Evolutionary conservation across 2,329 filamentous ascomycete species (phyloP).

Genomic region (Tolypocladium amazonense): DNA sequence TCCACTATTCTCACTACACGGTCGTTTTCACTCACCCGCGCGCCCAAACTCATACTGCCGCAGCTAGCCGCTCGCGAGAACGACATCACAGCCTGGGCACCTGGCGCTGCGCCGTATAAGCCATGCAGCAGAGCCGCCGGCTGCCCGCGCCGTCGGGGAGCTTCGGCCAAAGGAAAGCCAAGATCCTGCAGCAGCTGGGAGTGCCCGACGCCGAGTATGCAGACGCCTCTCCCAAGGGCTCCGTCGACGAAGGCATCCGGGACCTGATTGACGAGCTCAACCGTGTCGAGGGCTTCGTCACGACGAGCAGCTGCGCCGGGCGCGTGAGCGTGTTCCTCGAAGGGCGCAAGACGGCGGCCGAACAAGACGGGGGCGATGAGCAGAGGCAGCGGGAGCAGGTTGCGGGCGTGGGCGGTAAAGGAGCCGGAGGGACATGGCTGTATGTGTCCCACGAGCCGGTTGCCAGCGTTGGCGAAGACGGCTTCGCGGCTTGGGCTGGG

Average conservation of each 20-base stretch:
- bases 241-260: slow-evolving; percentile 68
- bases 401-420: slow-evolving; percentile 71
- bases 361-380: slow-evolving; percentile 8
- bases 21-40: neutral
- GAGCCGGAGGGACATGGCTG: slow-evolving; percentile 73
- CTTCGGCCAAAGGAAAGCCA: slow-evolving; percentile 55
- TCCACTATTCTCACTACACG: neutral
- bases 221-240: slow-evolving; percentile 82
- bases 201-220: slow-evolving; percentile 61
- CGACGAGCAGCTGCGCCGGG: slow-evolving; percentile 88
- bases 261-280: slow-evolving; percentile 75
- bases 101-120: neutral
- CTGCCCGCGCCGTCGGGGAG: slow-evolving; percentile 19
- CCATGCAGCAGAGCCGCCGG: slow-evolving; percentile 12
- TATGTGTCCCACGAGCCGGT: slow-evolving; percentile 74
- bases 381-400: slow-evolving; percentile 14
- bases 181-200: slow-evolving; percentile 61
- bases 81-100: neutral
- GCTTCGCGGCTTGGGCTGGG: slow-evolving; percentile 18
- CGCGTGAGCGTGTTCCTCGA: slow-evolving; percentile 82
- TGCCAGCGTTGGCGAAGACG: slow-evolving; percentile 5
- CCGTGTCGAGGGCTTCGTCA: slow-evolving; percentile 61
- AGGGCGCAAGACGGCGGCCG: slow-evolving; percentile 42
- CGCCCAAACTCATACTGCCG: neutral
- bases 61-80: neutral